These are phyloP conservation scores for Mortierella alpina DNA, from an alignment of 192 early-diverging fungal species.

Conservation along the genomic window DNA sequence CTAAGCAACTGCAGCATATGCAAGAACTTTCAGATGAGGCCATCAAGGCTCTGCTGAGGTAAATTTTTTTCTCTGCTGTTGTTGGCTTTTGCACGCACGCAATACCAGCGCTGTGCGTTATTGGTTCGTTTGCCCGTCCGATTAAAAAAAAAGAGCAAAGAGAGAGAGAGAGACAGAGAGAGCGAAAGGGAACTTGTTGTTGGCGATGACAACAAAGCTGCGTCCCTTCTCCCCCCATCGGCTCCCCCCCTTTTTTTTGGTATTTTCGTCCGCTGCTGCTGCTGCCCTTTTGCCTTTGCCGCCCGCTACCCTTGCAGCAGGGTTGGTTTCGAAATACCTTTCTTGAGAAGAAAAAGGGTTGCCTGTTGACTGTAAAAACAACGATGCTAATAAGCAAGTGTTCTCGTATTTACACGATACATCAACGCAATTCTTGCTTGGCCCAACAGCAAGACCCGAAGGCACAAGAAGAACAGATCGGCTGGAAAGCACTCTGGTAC, in stretches of 20 bases:
- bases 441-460: slow-evolving; percentile 46
- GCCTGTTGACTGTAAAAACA: slow-evolving; percentile 5
- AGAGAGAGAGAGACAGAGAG: slow-evolving; percentile 1
- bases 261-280: neutral
- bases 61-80: slow-evolving; percentile 15
- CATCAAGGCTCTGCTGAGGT: slow-evolving; percentile 54
- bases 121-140: neutral
- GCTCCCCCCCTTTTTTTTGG: neutral
- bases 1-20: slow-evolving; percentile 28
- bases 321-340: too few relatives aligned
- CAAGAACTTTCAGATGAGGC: slow-evolving; percentile 50
- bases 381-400: slow-evolving; percentile 27
- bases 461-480: slow-evolving; percentile 49
- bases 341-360: neutral
- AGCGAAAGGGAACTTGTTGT: neutral
- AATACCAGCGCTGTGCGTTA: neutral
- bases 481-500: slow-evolving; percentile 55
- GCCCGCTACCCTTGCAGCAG: neutral
- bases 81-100: neutral
- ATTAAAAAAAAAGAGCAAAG: neutral
- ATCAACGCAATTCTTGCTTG: slow-evolving; percentile 3
- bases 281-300: neutral
- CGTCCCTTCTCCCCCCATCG: neutral
- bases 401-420: slow-evolving; percentile 1
- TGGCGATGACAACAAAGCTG: too few relatives aligned